Percentiles rank a stretch among this genome's conserved stretches.
Evolutionary conservation across 257 asterid species (phyloP).

Genomic region (Paulownia fortunei): DNA sequence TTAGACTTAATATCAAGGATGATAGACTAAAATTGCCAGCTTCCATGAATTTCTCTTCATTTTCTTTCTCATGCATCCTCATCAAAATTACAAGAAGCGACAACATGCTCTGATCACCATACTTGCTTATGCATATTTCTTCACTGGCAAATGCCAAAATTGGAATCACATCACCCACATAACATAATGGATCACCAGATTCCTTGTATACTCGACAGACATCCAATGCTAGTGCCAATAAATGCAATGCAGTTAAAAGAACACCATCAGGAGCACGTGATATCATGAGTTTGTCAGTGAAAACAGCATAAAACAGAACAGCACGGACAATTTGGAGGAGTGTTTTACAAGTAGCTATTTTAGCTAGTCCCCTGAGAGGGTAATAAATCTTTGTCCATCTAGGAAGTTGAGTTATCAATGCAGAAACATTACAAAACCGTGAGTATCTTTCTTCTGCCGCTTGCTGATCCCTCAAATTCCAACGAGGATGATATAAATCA

Average conservation of each 20-base stretch:
- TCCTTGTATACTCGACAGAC: conserved; percentile 65
- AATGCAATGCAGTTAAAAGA: conserved; percentile 79
- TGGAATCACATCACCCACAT: conserved; percentile 67
- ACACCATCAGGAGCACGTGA: conserved; percentile 91
- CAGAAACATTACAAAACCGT: conserved; percentile 82
- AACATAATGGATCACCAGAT: conserved; percentile 57
- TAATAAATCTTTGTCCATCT: conserved; percentile 80
- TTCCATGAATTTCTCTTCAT: conserved; percentile 61
- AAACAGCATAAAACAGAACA: conserved; percentile 77
- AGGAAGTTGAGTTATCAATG: conserved; percentile 84
- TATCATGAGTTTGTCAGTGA: conserved; percentile 51
- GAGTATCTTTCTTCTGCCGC: conserved; percentile 91
- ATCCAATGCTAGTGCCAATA: conserved; percentile 84
- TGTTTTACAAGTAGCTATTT: conserved; percentile 84
- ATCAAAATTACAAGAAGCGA: conserved; percentile 89
- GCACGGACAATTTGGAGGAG: conserved; percentile 79
- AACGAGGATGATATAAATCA: conserved; percentile 96
- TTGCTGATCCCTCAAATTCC: conserved; percentile 91
- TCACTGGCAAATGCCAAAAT: conserved; percentile 76
- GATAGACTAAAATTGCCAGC: conserved; percentile 59
- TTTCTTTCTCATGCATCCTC: conserved; percentile 77
- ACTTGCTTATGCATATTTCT: conserved; percentile 60
- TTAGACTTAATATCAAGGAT: conserved; percentile 57
- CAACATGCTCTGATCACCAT: conserved; percentile 85
- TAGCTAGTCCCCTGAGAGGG: conserved; percentile 85